phyloP scores from a whole-genome alignment of 805 yeast species.

The Priceomyces haplophilus region DNA sequence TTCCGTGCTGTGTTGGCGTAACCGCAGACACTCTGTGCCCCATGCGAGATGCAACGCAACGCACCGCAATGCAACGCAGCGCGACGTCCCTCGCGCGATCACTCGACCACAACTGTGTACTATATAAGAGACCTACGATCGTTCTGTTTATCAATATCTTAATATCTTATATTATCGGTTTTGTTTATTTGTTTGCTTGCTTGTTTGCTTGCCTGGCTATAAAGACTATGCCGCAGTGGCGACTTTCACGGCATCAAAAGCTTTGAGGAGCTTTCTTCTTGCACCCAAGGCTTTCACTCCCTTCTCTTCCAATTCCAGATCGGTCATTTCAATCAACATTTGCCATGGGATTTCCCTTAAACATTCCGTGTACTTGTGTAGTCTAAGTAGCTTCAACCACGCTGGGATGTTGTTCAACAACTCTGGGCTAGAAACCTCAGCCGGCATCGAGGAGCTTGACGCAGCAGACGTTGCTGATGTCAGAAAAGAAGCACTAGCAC shows the following conservation, averaged over 20 bases:
- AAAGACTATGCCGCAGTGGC: conserved; percentile 4
- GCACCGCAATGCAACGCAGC: too few relatives aligned
- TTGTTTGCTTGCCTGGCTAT: too few relatives aligned
- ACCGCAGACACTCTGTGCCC: too few relatives aligned
- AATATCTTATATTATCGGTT: neutral
- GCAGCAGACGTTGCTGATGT: conserved; percentile 9
- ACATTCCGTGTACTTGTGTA: conserved; percentile 91
- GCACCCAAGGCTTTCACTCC: conserved; percentile 98
- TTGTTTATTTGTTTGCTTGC: too few relatives aligned
- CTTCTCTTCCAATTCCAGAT: conserved; percentile 62
- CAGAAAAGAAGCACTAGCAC: neutral
- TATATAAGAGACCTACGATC: too few relatives aligned
- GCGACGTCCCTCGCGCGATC: too few relatives aligned
- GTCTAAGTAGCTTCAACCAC: conserved; percentile 85
- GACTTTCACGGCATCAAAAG: conserved; percentile 73
- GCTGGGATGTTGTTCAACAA: conserved; percentile 77
- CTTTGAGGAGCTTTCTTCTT: conserved; percentile 85
- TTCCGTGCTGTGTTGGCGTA: too few relatives aligned
- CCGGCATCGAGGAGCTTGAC: conserved; percentile 36
- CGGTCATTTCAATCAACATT: conserved; percentile 68
- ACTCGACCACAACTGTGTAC: too few relatives aligned
- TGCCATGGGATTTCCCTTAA: conserved; percentile 75
- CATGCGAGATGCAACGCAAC: too few relatives aligned
- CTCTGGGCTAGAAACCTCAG: conserved; percentile 40
- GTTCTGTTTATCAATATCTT: neutral